These are phyloP conservation scores for Caryopteris hybrid DNA, from an alignment of 305 asterid species.

Conservation along the genomic window DNA sequence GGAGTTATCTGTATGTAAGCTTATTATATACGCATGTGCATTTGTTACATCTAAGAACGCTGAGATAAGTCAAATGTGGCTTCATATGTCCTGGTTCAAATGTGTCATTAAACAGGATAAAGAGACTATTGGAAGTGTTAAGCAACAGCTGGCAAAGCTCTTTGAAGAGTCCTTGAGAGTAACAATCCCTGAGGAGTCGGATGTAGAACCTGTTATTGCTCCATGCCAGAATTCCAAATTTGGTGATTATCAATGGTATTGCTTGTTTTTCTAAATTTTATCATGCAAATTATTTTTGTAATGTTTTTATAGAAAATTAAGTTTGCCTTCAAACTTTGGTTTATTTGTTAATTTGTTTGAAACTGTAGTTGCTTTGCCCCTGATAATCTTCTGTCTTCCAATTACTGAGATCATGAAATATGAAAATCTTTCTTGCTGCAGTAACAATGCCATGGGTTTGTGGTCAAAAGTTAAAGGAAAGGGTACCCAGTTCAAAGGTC, in stretches of 20 bases:
- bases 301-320: background rate
- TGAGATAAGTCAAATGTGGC: conserved; percentile 6
- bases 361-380: background rate
- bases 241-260: conserved; percentile 93
- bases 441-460: conserved; percentile 96
- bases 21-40: background rate
- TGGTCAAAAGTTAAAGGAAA: conserved; percentile 71
- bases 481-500: conserved; percentile 58
- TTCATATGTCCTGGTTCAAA: conserved; percentile 9
- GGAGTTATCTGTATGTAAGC: conserved; percentile 8
- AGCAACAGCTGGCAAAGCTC: conserved; percentile 50
- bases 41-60: background rate
- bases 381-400: background rate
- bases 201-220: conserved; percentile 55
- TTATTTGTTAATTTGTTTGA: background rate
- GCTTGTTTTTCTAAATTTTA: background rate
- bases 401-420: background rate
- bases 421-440: conserved; percentile 27
- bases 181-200: conserved; percentile 60
- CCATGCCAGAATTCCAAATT: conserved; percentile 64
- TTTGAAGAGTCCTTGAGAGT: conserved; percentile 55
- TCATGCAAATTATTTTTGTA: background rate
- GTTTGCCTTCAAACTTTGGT: conserved; percentile 1
- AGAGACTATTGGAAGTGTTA: conserved; percentile 49
- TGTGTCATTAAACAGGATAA: conserved; percentile 35